Evolutionary conservation across 805 yeast genomes (phyloP).

Genomic region (Millerago galiae): DNA sequence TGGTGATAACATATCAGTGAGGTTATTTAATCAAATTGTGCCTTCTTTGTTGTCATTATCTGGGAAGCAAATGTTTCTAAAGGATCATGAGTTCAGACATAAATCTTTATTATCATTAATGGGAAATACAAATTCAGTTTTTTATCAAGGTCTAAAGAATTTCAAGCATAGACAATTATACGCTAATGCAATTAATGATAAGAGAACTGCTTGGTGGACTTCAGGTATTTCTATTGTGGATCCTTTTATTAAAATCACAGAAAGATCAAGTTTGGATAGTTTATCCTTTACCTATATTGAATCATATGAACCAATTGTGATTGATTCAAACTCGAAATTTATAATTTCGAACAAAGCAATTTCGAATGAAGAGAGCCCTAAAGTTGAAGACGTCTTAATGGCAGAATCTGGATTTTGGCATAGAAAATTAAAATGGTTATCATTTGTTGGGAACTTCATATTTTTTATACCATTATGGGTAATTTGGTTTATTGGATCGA

Average conservation of each 20-base stretch:
- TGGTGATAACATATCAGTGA: conserved; percentile 42
- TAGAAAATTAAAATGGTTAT: conserved; percentile 42
- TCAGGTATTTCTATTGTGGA: conserved; percentile 60
- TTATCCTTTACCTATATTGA: conserved; percentile 36
- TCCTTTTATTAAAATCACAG: conserved; percentile 44
- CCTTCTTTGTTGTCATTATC: conserved; percentile 64
- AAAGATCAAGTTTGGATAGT: conserved; percentile 36
- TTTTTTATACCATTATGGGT: conserved; percentile 61
- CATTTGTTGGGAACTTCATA: conserved; percentile 37
- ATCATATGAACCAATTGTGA: conserved; percentile 50
- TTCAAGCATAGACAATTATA: conserved; percentile 56
- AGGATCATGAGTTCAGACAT: conserved; percentile 31
- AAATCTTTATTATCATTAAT: conserved; percentile 57
- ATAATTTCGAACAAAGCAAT: conserved; percentile 20
- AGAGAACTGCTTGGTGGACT: conserved; percentile 79
- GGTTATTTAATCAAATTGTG: conserved; percentile 54
- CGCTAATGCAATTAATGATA: conserved; percentile 75
- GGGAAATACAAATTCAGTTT: conserved; percentile 58
- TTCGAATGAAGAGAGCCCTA: background rate
- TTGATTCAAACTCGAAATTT: conserved; percentile 45
- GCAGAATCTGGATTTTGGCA: conserved; percentile 25
- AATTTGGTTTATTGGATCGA: conserved; percentile 45
- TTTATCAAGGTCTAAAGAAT: conserved; percentile 44
- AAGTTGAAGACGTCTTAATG: background rate
- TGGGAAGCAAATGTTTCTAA: conserved; percentile 68